Conservation (phyloP, 2,329 filamentous ascomycete species). For the Penicillium sp. region DNA sequence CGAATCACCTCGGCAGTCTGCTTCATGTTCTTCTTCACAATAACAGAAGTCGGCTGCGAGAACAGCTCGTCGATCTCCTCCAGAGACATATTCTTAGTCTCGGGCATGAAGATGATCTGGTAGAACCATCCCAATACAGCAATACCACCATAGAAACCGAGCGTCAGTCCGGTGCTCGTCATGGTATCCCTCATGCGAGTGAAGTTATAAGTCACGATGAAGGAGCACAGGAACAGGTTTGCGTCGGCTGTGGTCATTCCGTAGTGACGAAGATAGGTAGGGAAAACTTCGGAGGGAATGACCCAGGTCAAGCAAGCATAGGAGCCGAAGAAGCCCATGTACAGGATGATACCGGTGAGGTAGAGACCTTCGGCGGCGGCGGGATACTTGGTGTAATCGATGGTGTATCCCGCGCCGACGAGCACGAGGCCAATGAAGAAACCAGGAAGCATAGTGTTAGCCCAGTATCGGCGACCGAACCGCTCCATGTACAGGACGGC, state of each 20-base stretch:
- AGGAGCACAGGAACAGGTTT: slow-evolving; percentile 67
- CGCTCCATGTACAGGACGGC: slow-evolving; percentile 70
- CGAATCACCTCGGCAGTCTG: slow-evolving; percentile 46
- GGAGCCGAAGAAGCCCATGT: slow-evolving; percentile 67
- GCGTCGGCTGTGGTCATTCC: slow-evolving; percentile 70
- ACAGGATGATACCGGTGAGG: slow-evolving; percentile 58
- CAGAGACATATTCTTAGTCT: slow-evolving; percentile 67
- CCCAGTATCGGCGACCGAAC: slow-evolving; percentile 71
- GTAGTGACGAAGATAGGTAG: slow-evolving; percentile 69
- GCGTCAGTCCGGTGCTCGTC: slow-evolving; percentile 61
- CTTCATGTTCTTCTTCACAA: slow-evolving; percentile 59
- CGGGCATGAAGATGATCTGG: slow-evolving; percentile 72
- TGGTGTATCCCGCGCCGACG: slow-evolving; percentile 63
- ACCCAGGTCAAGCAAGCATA: slow-evolving; percentile 67
- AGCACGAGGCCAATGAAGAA: slow-evolving; percentile 69
- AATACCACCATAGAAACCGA: slow-evolving; percentile 74
- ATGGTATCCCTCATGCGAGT: slow-evolving; percentile 67
- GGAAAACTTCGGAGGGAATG: slow-evolving; percentile 67
- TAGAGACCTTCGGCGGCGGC: slow-evolving; percentile 59
- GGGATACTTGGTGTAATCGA: slow-evolving; percentile 49
- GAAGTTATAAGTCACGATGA: slow-evolving; percentile 76
- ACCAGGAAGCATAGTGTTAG: slow-evolving; percentile 67
- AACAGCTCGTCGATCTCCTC: slow-evolving; percentile 72
- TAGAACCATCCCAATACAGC: slow-evolving; percentile 69
- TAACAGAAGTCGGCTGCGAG: slow-evolving; percentile 59